Conservation (phyloP, 2,329 filamentous ascomycete genomes). For the Dendrostoma leiphaemia region DNA sequence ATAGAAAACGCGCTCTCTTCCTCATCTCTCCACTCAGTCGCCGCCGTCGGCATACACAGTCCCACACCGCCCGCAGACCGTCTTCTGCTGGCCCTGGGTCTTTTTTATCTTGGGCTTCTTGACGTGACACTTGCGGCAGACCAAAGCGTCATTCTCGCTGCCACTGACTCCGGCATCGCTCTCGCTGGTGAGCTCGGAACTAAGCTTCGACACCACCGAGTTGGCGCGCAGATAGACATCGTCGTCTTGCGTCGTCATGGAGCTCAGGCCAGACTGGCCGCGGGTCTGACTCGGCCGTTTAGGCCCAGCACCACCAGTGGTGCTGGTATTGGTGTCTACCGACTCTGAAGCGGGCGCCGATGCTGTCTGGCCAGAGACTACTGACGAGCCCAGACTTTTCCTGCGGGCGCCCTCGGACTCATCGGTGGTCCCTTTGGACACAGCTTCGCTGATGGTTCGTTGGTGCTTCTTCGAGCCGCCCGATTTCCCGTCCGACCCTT, state of each 20-base stretch:
- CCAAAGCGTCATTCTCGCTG: slow-evolving; percentile 44
- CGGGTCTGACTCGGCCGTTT: slow-evolving; percentile 14
- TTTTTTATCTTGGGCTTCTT: slow-evolving; percentile 58
- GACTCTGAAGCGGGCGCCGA: slow-evolving; percentile 19
- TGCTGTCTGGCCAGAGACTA: neutral
- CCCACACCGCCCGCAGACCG: slow-evolving; percentile 62
- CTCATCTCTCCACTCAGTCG: too few species aligned
- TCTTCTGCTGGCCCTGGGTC: slow-evolving; percentile 48
- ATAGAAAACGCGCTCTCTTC: too few species aligned
- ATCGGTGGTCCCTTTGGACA: neutral
- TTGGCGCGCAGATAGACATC: slow-evolving; percentile 29
- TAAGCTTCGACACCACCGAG: slow-evolving; percentile 54
- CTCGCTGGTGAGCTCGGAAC: slow-evolving; percentile 50
- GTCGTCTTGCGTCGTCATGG: slow-evolving; percentile 18
- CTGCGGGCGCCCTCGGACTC: neutral
- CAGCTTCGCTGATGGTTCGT: slow-evolving; percentile 13
- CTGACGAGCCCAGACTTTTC: slow-evolving; percentile 11
- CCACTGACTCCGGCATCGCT: slow-evolving; percentile 28
- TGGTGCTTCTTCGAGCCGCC: slow-evolving; percentile 9
- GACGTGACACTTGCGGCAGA: slow-evolving; percentile 58
- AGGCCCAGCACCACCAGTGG: slow-evolving; percentile 10
- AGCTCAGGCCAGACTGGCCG: slow-evolving; percentile 11
- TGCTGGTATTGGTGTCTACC: slow-evolving; percentile 11
- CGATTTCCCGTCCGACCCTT: slow-evolving; percentile 22
- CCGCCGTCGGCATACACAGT: slow-evolving; percentile 23